Percentiles rank a stretch among this genome's conserved stretches.
Conservation (phyloP, 2,329 filamentous ascomycete species). For the Diaporthe capsici region DNA sequence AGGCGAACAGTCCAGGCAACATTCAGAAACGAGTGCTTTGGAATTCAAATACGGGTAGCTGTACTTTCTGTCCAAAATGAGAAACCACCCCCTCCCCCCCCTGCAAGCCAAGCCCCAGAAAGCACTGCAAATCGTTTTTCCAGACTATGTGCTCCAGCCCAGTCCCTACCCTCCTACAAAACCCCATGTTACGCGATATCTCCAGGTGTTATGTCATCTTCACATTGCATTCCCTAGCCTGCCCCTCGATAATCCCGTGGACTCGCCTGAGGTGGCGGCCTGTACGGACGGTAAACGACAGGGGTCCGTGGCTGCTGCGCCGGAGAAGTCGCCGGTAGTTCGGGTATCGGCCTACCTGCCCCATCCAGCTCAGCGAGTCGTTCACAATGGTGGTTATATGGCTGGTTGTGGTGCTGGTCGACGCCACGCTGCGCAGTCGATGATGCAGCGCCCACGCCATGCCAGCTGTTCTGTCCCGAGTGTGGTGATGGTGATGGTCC, state of each 20-base stretch:
- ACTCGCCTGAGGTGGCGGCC: constrained; percentile 17
- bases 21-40: neutral
- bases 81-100: neutral
- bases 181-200: neutral
- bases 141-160: neutral
- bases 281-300: constrained; percentile 32
- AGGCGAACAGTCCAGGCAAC: neutral
- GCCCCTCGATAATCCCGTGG: neutral
- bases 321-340: constrained; percentile 10
- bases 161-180: neutral
- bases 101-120: neutral
- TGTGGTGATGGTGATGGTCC: too few relatives aligned
- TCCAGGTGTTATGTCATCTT: neutral
- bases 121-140: neutral
- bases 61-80: neutral
- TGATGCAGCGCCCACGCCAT: neutral
- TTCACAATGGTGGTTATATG: neutral
- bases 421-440: neutral
- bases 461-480: neutral
- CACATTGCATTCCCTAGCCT: neutral
- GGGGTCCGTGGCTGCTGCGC: neutral
- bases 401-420: neutral
- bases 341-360: constrained; percentile 15
- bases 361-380: constrained; percentile 37
- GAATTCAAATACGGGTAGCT: neutral